Conservation (phyloP, 2,329 filamentous ascomycete genomes). For the Penicillium sp. region DNA sequence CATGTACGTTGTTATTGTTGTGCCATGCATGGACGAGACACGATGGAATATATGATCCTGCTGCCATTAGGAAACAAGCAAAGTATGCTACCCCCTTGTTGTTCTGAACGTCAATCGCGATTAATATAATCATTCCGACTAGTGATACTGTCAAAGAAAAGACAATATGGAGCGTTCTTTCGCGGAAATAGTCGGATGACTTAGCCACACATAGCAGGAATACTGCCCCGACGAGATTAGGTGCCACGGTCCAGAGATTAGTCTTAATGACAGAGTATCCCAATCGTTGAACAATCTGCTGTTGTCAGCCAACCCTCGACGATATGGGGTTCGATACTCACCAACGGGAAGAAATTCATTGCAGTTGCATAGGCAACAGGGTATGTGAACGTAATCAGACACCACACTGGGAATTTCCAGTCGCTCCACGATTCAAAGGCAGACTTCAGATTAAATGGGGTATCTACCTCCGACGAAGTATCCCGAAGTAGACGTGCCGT, state of each 20-base stretch:
- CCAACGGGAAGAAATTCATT: conserved; percentile 50
- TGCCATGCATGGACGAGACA: conserved; percentile 52
- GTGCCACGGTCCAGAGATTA: conserved; percentile 51
- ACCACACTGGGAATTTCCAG: conserved; percentile 47
- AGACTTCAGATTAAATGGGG: conserved; percentile 40
- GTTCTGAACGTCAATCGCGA: conserved; percentile 42
- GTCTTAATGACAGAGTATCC: conserved; percentile 48
- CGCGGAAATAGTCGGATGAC: conserved; percentile 46
- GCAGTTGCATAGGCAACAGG: conserved; percentile 48
- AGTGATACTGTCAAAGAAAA: conserved; percentile 42
- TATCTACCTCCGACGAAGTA: conserved; percentile 41
- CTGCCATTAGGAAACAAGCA: conserved; percentile 49
- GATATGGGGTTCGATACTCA: conserved; percentile 1
- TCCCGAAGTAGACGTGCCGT: conserved; percentile 47
- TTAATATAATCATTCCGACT: conserved; percentile 46
- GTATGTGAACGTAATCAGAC: conserved; percentile 49
- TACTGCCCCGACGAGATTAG: conserved; percentile 49
- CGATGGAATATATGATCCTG: conserved; percentile 46
- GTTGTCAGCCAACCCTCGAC: background rate
- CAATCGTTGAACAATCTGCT: conserved; percentile 44
- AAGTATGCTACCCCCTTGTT: conserved; percentile 51
- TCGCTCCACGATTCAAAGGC: conserved; percentile 46
- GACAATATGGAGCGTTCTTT: conserved; percentile 49
- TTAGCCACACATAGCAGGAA: conserved; percentile 47
- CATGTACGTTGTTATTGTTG: conserved; percentile 54